Conservation (phyloP, 2,329 filamentous ascomycete species). For the Botrytis cinerea region DNA sequence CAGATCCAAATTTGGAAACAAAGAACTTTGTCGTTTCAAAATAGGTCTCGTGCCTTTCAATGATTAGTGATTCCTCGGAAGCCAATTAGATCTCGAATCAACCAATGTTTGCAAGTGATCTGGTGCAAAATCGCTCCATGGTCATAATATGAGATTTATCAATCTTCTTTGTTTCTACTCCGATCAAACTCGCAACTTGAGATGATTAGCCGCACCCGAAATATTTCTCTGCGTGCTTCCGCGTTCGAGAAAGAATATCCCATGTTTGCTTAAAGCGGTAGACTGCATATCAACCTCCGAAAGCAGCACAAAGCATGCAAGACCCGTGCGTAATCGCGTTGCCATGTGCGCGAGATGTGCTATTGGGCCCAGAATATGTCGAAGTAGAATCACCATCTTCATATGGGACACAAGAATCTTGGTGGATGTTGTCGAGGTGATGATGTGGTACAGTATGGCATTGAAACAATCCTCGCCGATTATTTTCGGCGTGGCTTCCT, state of each 20-base stretch:
- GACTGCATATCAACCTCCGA: not conserved
- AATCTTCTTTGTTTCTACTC: not conserved
- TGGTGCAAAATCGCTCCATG: not conserved
- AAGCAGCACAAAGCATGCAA: not conserved
- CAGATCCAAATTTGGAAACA: not conserved
- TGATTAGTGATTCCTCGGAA: not conserved
- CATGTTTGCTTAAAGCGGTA: not conserved
- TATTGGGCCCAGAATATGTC: not conserved
- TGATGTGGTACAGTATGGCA: not conserved
- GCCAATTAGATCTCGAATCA: not conserved
- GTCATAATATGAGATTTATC: not conserved
- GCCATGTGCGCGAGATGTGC: not conserved
- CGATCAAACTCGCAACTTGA: no score
- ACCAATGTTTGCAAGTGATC: not conserved
- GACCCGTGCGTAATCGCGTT: not conserved
- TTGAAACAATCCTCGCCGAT: conserved; percentile 13
- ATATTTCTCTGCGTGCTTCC: not conserved
- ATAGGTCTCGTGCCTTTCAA: not conserved
- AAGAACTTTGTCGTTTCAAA: not conserved
- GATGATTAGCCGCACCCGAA: not conserved
- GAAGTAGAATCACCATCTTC: not conserved
- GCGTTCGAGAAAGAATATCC: conserved; percentile 12
- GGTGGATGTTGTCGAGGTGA: conserved; percentile 6
- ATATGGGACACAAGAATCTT: not conserved
- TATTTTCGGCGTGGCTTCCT: not conserved